Evolutionary conservation across 129 eudicot genomes (phyloP), one percentile per base, ranked within the genome.

Genomic region (Flaveria trinervia): DNA sequence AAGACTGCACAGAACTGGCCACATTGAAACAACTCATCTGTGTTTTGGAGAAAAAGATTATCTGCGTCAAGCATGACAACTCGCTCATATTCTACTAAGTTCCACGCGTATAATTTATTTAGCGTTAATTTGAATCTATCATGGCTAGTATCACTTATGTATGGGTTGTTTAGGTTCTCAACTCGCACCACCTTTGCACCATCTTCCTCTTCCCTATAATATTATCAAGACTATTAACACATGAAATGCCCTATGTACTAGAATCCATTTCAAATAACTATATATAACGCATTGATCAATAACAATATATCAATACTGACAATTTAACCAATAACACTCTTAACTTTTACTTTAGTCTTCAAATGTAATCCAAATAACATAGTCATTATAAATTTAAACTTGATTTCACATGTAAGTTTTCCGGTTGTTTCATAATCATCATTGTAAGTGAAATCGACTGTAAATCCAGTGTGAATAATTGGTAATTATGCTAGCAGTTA

Each of bases 1-100:
- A 94, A 94, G 75, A 84, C 98, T 1, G 98, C 98, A 84, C 98
- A 94, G 17, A 94, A 94, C 45, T 86, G 90, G 51, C 98, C 98
- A 51, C 98, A 94, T 56, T 89, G 97, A 85, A 94, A 94, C 72
- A 94, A 60, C 43, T 94, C 97, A 66, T 91, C 98, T 1, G 98
- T 79, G 44, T 91, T 94, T 45, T 74, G 80, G 51, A 91, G 91
- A 65, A 94, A 94, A 54, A 94, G 91, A 80, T 94, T 94, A 73
- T 94, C 98, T 0, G 93, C 96, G 79, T 94, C 98, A 26, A 94
- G 98, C 98, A 94, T 94, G 76, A 94, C 80, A 9, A 94, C 96
- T 43, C 98, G 85, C 1, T 91, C 89, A 41, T 94, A 91, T 30
- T 89, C 81, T 28, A 91, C 86, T 6, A 94, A 84, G 83, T 75